Base-by-base conservation (phyloP, 1,284 basidiomycete species). In the Coniophora puteana region DNA sequence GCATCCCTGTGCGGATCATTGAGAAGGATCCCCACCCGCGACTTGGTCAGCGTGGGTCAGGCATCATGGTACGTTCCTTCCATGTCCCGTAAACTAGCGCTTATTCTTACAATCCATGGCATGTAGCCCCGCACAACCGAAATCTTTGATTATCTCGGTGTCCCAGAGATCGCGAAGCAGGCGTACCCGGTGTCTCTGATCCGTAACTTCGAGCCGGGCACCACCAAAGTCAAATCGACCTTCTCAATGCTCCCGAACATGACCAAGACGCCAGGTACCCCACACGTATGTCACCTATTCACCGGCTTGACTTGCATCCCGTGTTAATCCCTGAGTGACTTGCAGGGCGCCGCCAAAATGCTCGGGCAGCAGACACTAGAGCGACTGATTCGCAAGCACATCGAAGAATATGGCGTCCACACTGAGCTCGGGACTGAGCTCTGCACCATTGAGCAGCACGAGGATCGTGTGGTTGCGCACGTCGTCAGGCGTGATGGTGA, bases 351-450 rank as follows among this genome's bases (percentile, higher is more conserved):
- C 36, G 13, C 41, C 3, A 23, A 48, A 5, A 10, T 53, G 16
- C 18, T 65, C 10, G 53, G 59, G 14, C 62, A 67, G 41, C 49
- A 51, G 18, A 24, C 46, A 10, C 43, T 55, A 0, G 62, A 67
- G 32, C 48, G 31, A 3, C 52, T 66, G 21, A 45, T 68, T 4
- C 55, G 61, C 3, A 21, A 43, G 4, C 58, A 64, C 22, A 52
- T 68, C 3, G 45, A 38, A 12, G 50, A 48, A 16, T 41, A 45
- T 26, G 54, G 52, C 10, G 45, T 57, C 13, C 32, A 51, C 1
- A 53, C 66, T 5, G 64, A 68, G 40, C 46, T 58, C 1, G 50
- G 51, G 6, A 55, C 53, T 4, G 59, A 62, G 37, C 55, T 66
- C 2, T 31, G 49, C 13, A 22, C 44, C 1, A 29, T 70, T 12